Base-by-base conservation (phyloP, 768 basidiomycete species). In the Phaffia tasmanica region DNA sequence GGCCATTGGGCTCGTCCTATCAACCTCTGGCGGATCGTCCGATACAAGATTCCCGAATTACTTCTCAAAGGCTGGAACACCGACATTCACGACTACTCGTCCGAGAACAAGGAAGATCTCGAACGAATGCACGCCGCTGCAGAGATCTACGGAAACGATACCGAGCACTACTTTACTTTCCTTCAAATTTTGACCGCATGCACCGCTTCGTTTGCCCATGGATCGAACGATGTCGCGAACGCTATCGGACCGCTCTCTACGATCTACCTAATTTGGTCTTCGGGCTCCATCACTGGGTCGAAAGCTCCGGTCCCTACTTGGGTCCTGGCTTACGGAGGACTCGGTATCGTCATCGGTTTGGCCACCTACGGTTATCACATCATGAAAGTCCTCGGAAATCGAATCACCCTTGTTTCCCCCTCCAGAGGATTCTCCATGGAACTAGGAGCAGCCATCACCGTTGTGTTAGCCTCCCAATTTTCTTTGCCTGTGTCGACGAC, bases 351-450 rank as follows among this genome's bases (percentile, higher is more conserved):
- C 49, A 62, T 77, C 47, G 76, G 76, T 8, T 65, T 76, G 1
- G 72, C 70, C 0, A 76, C 76, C 1, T 74, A 74, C 66, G 75
- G 75, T 30, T 77, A 77, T 74, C 77, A 78, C 73, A 77, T 78
- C 69, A 78, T 78, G 76, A 53, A 57, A 58, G 74, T 76, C 42
- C 73, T 77, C 72, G 76, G 78, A 2, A 77, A 77, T 75, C 72
- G 73, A 57, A 74, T 79, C 72, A 79, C 79, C 30, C 74, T 78
- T 32, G 73, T 76, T 68, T 78, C 77, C 0, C 79, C 79, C 1
- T 77, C 76, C 3, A 76, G 79, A 55, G 79, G 79, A 6, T 77
- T 75, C 70, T 74, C 76, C 11, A 80, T 80, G 79, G 79, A 79
- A 69, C 72, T 80, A 64, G 78, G 77, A 18, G 76, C 78, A 15